Evolutionary conservation across 306 rosid species (phyloP).

Genomic region (Citrullus colocynthis): DNA sequence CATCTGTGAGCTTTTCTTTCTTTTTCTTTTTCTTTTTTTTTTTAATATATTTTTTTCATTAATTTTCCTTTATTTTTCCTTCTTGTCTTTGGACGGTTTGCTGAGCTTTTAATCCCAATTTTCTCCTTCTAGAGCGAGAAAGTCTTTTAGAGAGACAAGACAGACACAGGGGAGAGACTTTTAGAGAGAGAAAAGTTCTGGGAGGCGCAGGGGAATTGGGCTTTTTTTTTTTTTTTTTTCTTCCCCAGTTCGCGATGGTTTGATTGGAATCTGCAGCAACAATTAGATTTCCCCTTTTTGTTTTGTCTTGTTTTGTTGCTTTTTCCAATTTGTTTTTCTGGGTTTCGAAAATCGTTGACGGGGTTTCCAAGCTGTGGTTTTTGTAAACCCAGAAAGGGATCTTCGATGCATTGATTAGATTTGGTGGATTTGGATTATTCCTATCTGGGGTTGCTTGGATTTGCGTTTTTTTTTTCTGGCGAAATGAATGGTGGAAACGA

Average conservation of each 20-base stretch:
- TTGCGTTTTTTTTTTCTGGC: constrained; percentile 12
- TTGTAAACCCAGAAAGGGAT: constrained; percentile 47
- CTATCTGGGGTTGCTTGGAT: constrained; percentile 33
- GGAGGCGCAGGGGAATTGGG: constrained; percentile 13
- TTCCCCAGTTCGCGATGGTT: constrained; percentile 44
- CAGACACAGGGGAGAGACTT: constrained; percentile 21
- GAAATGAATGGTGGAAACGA: constrained; percentile 91
- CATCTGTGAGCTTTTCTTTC: background rate
- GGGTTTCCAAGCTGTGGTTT: constrained; percentile 55
- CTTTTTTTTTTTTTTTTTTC: constrained; percentile 18
- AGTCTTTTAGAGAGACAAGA: background rate
- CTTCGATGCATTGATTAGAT: constrained; percentile 55
- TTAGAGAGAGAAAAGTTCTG: constrained; percentile 9
- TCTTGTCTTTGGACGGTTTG: background rate
- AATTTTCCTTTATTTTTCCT: background rate
- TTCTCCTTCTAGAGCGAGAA: constrained; percentile 54
- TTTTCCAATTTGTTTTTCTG: constrained; percentile 22
- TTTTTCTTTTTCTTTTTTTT: background rate
- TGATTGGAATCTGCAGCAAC: constrained; percentile 45
- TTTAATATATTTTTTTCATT: too few relatives aligned
- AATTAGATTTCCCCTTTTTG: constrained; percentile 6
- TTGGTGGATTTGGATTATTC: constrained; percentile 33
- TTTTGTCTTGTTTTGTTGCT: background rate
- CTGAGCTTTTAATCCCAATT: constrained; percentile 21
- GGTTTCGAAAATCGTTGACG: constrained; percentile 20